These are phyloP conservation scores for Gossypium stocksii DNA, from an alignment of 345 rosid genomes.

Conservation along the genomic window DNA sequence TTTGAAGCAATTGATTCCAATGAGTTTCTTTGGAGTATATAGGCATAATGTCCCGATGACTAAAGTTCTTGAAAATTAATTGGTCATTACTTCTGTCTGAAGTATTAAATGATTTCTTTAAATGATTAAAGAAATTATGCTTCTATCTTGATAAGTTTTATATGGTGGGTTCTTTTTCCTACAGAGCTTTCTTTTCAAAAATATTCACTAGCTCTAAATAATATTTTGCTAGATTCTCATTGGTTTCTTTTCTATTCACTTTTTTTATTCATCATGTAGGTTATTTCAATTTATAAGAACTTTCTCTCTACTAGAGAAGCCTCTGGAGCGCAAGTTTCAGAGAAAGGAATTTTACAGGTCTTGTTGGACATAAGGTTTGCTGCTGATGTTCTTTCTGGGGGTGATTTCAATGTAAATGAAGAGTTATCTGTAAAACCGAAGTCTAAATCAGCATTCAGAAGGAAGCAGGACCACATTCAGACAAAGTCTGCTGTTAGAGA, in stretches of 20 bases:
- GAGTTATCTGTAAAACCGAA: slow-evolving; percentile 46
- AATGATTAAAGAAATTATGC: not conserved
- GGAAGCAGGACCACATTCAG: slow-evolving; percentile 62
- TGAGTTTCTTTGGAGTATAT: not conserved
- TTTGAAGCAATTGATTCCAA: not conserved
- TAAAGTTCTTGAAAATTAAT: not conserved
- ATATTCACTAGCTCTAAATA: not conserved
- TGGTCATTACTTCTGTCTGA: not conserved
- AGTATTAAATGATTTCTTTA: slow-evolving; percentile 2
- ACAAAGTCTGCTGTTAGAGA: slow-evolving; percentile 44
- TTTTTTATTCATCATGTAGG: slow-evolving; percentile 41
- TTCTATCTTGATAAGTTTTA: slow-evolving; percentile 1
- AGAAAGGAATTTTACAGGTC: slow-evolving; percentile 87
- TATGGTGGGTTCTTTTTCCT: slow-evolving; percentile 2
- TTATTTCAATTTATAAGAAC: slow-evolving; percentile 59
- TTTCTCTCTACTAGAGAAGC: slow-evolving; percentile 71
- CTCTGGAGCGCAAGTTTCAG: slow-evolving; percentile 64
- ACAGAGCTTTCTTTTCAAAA: not conserved
- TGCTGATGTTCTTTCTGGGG: slow-evolving; percentile 82
- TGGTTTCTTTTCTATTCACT: not conserved
- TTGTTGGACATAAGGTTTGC: slow-evolving; percentile 82
- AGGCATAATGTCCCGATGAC: not conserved
- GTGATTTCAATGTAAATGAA: slow-evolving; percentile 44
- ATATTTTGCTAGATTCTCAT: not conserved
- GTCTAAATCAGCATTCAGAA: slow-evolving; percentile 53